Percentiles rank a stretch among this genome's conserved stretches.
phyloP scores from a whole-genome alignment of 805 yeast genomes.

The Wickerhamiella allomyrinae region DNA sequence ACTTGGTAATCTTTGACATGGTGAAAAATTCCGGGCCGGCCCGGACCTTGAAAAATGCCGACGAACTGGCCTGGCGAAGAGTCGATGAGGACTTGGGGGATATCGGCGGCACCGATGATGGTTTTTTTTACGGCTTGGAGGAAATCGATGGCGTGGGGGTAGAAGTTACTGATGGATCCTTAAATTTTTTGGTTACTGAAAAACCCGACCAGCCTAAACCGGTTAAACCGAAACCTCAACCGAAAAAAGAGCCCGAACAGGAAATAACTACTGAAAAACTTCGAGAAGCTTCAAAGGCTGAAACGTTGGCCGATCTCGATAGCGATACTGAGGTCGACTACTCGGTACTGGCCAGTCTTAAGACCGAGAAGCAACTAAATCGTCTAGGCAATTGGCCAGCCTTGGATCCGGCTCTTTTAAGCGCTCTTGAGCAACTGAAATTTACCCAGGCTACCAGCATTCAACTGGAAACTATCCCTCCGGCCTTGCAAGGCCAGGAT shows the following conservation, averaged over 20 bases:
- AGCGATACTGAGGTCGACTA: constrained; percentile 8
- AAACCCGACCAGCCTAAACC: constrained; percentile 24
- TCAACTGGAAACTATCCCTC: constrained; percentile 63
- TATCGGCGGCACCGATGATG: constrained; percentile 77
- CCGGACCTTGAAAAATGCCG: constrained; percentile 4
- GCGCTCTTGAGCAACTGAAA: constrained; percentile 44
- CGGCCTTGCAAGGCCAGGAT: constrained; percentile 59
- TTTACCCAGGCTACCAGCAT: constrained; percentile 71
- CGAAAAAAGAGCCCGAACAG: constrained; percentile 8
- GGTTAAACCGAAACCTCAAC: constrained; percentile 5
- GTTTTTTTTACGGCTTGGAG: constrained; percentile 84
- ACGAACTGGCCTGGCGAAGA: constrained; percentile 47
- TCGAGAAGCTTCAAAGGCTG: background rate
- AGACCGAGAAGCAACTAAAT: background rate
- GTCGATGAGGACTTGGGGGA: constrained; percentile 34
- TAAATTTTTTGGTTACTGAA: constrained; percentile 29
- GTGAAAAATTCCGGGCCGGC: background rate
- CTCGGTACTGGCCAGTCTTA: constrained; percentile 16
- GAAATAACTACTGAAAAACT: constrained; percentile 7
- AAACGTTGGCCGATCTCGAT: constrained; percentile 3
- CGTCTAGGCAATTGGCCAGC: constrained; percentile 23
- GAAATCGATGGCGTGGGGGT: constrained; percentile 90
- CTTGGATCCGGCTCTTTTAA: constrained; percentile 34
- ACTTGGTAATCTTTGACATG: constrained; percentile 19
- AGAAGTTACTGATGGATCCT: constrained; percentile 52